phyloP scores from a whole-genome alignment of 805 yeast genomes.

The Teunomyces cretensis region DNA sequence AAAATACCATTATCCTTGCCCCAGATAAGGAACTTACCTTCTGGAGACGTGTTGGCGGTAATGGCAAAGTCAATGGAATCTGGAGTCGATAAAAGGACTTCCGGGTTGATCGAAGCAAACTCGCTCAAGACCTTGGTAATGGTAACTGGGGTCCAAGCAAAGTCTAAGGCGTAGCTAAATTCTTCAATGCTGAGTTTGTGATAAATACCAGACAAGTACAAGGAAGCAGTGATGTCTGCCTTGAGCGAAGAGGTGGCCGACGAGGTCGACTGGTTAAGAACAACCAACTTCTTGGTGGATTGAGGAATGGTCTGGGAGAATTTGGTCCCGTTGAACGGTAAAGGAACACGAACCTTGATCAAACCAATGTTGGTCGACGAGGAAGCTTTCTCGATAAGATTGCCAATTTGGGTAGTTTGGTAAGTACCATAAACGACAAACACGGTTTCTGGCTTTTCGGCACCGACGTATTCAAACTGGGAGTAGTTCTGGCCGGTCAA shows the following conservation, averaged over 20 bases:
- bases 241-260: slow-evolving; percentile 50
- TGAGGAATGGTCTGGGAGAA: slow-evolving; percentile 61
- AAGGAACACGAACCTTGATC: slow-evolving; percentile 70
- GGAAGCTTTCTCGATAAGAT: slow-evolving; percentile 37
- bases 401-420: slow-evolving; percentile 56
- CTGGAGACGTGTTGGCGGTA: slow-evolving; percentile 43
- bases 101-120: slow-evolving; percentile 35
- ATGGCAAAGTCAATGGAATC: slow-evolving; percentile 11
- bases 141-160: slow-evolving; percentile 57
- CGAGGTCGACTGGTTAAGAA: slow-evolving; percentile 54
- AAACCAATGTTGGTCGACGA: slow-evolving; percentile 55
- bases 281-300: slow-evolving; percentile 58
- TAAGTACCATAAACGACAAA: slow-evolving; percentile 78
- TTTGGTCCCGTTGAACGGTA: slow-evolving; percentile 69
- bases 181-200: slow-evolving; percentile 46
- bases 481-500: slow-evolving; percentile 53
- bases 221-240: slow-evolving; percentile 71
- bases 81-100: slow-evolving; percentile 19
- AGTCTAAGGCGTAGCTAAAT: slow-evolving; percentile 50
- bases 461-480: slow-evolving; percentile 73
- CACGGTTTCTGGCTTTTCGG: slow-evolving; percentile 61
- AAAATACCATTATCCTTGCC: slow-evolving; percentile 62
- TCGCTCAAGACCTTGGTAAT: slow-evolving; percentile 48
- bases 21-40: slow-evolving; percentile 58
- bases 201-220: slow-evolving; percentile 51